Percentiles rank a stretch among this genome's conserved stretches.
Evolutionary conservation across 2,329 filamentous ascomycete species (phyloP).

Genomic region (Fusarium coffeatum): DNA sequence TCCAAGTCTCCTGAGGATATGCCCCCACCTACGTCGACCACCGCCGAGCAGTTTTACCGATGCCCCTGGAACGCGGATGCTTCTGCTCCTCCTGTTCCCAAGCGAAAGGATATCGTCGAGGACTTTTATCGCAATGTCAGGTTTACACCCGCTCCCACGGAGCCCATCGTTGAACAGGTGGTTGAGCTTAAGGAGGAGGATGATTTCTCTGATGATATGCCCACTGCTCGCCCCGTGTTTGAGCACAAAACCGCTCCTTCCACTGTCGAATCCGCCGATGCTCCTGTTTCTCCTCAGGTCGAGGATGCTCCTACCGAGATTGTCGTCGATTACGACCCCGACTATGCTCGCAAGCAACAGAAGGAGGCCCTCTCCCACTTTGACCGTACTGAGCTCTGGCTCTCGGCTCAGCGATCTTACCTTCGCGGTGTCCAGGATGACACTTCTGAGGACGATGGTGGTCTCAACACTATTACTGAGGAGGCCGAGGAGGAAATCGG

Average conservation of each 20-base stretch:
- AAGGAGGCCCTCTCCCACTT: slow-evolving; percentile 77
- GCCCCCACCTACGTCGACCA: slow-evolving; percentile 82
- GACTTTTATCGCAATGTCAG: slow-evolving; percentile 55
- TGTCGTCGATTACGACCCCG: slow-evolving; percentile 76
- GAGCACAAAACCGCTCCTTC: slow-evolving; percentile 49
- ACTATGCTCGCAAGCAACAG: slow-evolving; percentile 79
- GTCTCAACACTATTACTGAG: slow-evolving; percentile 54
- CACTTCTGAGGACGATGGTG: slow-evolving; percentile 50
- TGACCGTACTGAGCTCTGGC: slow-evolving; percentile 88
- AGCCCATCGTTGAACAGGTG: slow-evolving; percentile 69
- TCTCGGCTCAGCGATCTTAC: slow-evolving; percentile 83
- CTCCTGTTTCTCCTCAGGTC: slow-evolving; percentile 56
- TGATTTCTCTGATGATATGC: slow-evolving; percentile 69
- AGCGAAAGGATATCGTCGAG: slow-evolving; percentile 53
- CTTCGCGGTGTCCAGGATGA: slow-evolving; percentile 72
- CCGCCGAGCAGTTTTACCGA: slow-evolving; percentile 92
- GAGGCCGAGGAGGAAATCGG: slow-evolving; percentile 48
- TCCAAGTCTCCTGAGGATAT: slow-evolving; percentile 64
- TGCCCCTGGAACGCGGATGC: slow-evolving; percentile 75
- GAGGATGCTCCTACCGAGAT: slow-evolving; percentile 74
- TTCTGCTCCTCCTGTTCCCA: slow-evolving; percentile 52
- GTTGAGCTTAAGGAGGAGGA: slow-evolving; percentile 67
- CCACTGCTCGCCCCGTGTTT: slow-evolving; percentile 69
- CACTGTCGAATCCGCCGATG: slow-evolving; percentile 48
- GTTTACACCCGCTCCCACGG: slow-evolving; percentile 55